Percentiles rank a stretch among this genome's conserved stretches.
Evolutionary conservation across 2,329 filamentous ascomycete genomes (phyloP).

Genomic region (Phaeophleospora eucalypticola): DNA sequence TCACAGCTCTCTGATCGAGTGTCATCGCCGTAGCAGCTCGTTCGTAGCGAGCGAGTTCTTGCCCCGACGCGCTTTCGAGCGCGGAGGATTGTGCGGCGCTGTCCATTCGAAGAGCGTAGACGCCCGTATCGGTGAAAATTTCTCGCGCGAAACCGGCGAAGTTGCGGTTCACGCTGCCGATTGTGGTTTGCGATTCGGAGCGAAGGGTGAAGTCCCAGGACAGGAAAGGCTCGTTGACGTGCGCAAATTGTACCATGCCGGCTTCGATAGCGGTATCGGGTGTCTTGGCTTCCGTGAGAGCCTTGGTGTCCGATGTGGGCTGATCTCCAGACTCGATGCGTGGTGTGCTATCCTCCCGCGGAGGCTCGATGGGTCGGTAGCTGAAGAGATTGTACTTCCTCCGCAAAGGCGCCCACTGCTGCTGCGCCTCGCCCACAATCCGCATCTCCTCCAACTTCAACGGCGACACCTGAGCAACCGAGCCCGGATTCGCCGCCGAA

Average conservation of each 20-base stretch:
- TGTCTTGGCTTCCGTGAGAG: conserved; percentile 46
- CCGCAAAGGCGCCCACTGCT: conserved; percentile 59
- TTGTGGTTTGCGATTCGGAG: conserved; percentile 46
- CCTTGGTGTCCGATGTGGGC: conserved; percentile 42
- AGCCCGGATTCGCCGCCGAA: conserved; percentile 41
- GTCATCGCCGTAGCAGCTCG: conserved; percentile 51
- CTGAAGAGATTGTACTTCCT: conserved; percentile 63
- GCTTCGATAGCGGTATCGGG: conserved; percentile 35
- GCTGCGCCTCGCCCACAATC: conserved; percentile 60
- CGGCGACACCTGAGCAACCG: conserved; percentile 50
- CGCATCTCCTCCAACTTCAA: conserved; percentile 56
- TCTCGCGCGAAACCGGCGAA: conserved; percentile 61
- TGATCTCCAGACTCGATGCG: conserved; percentile 34
- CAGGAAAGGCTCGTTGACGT: conserved; percentile 59
- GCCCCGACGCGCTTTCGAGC: conserved; percentile 21
- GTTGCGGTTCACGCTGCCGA: conserved; percentile 61
- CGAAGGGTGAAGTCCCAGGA: conserved; percentile 62
- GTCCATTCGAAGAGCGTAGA: conserved; percentile 63
- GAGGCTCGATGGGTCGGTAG: conserved; percentile 41
- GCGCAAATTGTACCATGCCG: conserved; percentile 57
- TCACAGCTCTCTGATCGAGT: conserved; percentile 61
- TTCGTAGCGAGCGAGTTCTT: conserved; percentile 26
- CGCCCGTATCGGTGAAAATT: conserved; percentile 62
- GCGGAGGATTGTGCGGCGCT: conserved; percentile 45
- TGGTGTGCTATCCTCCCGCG: conserved; percentile 35